These are phyloP conservation scores for Coniferiporia sulphurascens DNA, from an alignment of 1,284 basidiomycete genomes.

Conservation along the genomic window DNA sequence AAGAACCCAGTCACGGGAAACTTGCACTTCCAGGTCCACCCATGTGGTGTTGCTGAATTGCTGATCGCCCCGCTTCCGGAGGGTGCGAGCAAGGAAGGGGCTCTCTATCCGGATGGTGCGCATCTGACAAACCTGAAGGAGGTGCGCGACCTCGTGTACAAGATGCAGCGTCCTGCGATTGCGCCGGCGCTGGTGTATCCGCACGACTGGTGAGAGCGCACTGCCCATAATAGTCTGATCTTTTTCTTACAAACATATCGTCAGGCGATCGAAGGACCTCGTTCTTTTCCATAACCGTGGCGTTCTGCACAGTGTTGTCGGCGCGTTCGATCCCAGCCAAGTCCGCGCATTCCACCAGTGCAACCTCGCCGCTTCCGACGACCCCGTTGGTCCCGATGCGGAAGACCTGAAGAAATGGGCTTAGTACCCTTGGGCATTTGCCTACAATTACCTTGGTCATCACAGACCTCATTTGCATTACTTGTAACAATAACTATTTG, in stretches of 20 bases:
- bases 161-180: conserved; percentile 79
- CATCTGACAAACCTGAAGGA: conserved; percentile 63
- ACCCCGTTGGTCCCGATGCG: conserved; percentile 57
- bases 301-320: conserved; percentile 73
- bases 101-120: conserved; percentile 73
- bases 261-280: conserved; percentile 53
- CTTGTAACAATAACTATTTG: background rate
- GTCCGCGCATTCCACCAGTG: conserved; percentile 80
- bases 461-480: no score
- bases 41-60: conserved; percentile 55
- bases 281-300: conserved; percentile 68
- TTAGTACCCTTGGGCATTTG: conserved; percentile 28
- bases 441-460: no score
- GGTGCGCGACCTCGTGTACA: conserved; percentile 70
- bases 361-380: conserved; percentile 73
- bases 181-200: conserved; percentile 64
- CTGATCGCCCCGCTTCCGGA: conserved; percentile 59
- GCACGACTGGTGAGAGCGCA: conserved; percentile 52
- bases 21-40: conserved; percentile 77
- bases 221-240: background rate
- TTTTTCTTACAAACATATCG: background rate
- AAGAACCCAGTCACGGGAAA: conserved; percentile 78
- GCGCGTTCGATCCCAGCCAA: conserved; percentile 65
- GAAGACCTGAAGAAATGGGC: conserved; percentile 63
- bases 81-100: conserved; percentile 43